Evolutionary conservation across 2,329 filamentous ascomycete species (phyloP).

Genomic region (Chaetomiaceae sp.): DNA sequence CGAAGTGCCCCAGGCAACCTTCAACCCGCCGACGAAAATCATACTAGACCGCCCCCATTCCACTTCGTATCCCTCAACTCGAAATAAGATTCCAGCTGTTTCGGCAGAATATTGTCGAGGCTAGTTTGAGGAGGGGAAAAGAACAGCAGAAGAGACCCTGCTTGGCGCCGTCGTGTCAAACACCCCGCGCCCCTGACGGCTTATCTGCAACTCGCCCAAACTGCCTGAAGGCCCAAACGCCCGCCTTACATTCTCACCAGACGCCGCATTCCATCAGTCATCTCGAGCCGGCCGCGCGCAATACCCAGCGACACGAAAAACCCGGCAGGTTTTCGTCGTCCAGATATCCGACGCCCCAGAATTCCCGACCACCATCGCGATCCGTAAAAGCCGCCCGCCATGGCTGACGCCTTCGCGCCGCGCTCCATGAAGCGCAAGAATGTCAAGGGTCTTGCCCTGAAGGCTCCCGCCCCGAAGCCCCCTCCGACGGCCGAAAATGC

Average conservation of each 20-base stretch:
- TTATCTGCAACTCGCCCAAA: slow-evolving; percentile 1
- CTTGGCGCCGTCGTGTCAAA: slow-evolving; percentile 10
- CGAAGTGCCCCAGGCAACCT: background rate
- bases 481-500: slow-evolving; percentile 68
- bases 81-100: background rate
- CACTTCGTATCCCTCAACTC: background rate
- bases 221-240: background rate
- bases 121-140: background rate
- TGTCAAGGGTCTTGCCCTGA: slow-evolving; percentile 89
- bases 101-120: background rate
- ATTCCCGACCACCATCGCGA: background rate
- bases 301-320: background rate
- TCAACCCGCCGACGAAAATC: background rate
- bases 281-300: background rate
- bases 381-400: slow-evolving; percentile 33
- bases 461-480: slow-evolving; percentile 67
- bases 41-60: background rate
- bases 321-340: background rate
- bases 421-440: slow-evolving; percentile 98
- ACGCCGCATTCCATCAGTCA: background rate
- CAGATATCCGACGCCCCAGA: background rate
- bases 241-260: background rate
- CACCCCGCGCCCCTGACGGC: slow-evolving; percentile 10
- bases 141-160: background rate
- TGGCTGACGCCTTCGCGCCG: slow-evolving; percentile 60